A percentile compares a stretch with the other conserved stretches of the same genome.
Conservation (phyloP, 495 filamentous ascomycete genomes). For the Daldinia bambusicola region DNA sequence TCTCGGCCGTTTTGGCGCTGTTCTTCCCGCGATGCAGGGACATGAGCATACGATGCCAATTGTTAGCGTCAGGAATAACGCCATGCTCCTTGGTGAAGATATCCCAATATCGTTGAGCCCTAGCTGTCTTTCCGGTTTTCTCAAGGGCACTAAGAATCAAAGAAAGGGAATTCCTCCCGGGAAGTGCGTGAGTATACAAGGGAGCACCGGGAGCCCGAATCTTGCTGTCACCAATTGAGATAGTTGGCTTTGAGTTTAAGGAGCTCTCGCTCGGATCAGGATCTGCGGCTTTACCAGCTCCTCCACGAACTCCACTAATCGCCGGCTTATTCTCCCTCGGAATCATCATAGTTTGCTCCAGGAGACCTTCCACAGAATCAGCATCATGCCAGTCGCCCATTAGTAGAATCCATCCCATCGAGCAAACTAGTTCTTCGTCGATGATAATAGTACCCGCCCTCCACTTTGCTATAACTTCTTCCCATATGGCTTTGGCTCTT, state of each 20-base stretch:
- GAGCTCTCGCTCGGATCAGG: slow-evolving; percentile 2
- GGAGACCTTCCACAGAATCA: slow-evolving; percentile 74
- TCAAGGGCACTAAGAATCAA: slow-evolving; percentile 71
- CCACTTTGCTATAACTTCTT: slow-evolving; percentile 80
- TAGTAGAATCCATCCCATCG: slow-evolving; percentile 80
- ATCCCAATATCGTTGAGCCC: slow-evolving; percentile 76
- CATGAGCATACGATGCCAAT: slow-evolving; percentile 72
- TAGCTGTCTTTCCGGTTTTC: slow-evolving; percentile 58
- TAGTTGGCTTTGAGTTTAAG: not conserved
- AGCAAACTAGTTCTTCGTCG: slow-evolving; percentile 76
- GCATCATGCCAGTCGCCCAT: slow-evolving; percentile 64
- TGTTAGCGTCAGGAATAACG: slow-evolving; percentile 74
- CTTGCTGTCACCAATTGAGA: not conserved
- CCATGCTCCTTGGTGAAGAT: slow-evolving; percentile 65
- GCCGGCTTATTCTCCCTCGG: slow-evolving; percentile 56
- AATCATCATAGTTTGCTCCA: slow-evolving; percentile 81
- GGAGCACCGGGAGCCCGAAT: slow-evolving; percentile 24
- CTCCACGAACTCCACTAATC: slow-evolving; percentile 8
- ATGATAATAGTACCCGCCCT: slow-evolving; percentile 70
- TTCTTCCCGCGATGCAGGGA: slow-evolving; percentile 71
- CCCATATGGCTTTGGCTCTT: slow-evolving; percentile 77
- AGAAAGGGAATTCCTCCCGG: slow-evolving; percentile 75
- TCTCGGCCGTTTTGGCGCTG: slow-evolving; percentile 62
- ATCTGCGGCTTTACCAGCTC: slow-evolving; percentile 4
- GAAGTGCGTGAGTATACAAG: slow-evolving; percentile 54